phyloP scores from a whole-genome alignment of 345 rosid genomes.

The Arabidopsis arenosa region DNA sequence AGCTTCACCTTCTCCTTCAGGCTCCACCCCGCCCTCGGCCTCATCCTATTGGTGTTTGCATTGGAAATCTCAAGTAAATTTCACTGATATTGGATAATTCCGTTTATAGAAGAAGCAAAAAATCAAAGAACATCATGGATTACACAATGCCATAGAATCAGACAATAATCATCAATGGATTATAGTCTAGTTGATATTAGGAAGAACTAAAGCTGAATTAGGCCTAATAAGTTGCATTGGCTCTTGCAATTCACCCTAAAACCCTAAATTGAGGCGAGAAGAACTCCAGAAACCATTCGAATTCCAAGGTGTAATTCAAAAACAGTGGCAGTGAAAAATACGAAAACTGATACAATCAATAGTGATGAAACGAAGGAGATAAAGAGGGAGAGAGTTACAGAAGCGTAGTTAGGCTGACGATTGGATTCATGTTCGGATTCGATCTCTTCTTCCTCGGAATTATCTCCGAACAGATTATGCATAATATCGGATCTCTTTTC shows the following conservation, averaged over 20 bases:
- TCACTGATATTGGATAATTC: not conserved
- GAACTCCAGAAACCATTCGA: not conserved
- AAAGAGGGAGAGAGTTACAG: constrained; percentile 52
- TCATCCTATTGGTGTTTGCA: constrained; percentile 62
- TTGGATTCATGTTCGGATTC: constrained; percentile 98
- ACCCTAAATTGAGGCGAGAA: constrained; percentile 23
- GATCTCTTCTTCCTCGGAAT: constrained; percentile 92
- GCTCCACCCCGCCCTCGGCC: constrained; percentile 76
- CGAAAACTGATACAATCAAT: not conserved
- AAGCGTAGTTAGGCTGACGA: constrained; percentile 81
- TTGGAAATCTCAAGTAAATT: constrained; percentile 1
- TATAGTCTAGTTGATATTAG: not conserved
- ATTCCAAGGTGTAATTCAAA: not conserved
- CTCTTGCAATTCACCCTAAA: not conserved
- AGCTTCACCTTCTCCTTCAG: constrained; percentile 69
- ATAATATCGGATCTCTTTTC: constrained; percentile 95
- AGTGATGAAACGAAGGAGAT: not conserved
- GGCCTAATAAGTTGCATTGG: not conserved
- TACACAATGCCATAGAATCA: constrained; percentile 17
- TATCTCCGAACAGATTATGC: constrained; percentile 96
- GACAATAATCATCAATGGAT: not conserved
- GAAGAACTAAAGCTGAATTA: not conserved
- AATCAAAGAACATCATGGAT: constrained; percentile 23
- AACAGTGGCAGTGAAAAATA: not conserved
- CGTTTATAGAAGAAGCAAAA: not conserved